phyloP scores from a whole-genome alignment of 768 basidiomycete genomes.

The Butyriboletus loyo region DNA sequence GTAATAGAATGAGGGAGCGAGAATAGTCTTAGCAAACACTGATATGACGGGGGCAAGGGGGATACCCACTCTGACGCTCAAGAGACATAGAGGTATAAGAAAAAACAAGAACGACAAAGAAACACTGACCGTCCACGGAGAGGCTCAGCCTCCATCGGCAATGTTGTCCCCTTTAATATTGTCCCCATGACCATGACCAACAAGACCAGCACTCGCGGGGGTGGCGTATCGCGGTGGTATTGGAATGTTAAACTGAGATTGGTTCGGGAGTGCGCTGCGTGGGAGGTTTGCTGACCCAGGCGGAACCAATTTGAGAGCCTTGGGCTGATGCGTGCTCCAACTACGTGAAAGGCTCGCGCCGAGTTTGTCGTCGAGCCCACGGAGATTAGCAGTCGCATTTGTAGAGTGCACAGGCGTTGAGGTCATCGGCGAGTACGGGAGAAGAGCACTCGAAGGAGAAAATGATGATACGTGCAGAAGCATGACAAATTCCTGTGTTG shows the following conservation, averaged over 20 bases:
- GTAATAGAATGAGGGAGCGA: conserved; percentile 7
- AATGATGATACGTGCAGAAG: conserved; percentile 83
- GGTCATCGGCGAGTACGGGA: conserved; percentile 60
- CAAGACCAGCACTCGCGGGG: neutral
- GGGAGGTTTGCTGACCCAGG: conserved; percentile 36
- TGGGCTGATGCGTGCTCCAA: conserved; percentile 51
- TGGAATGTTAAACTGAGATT: conserved; percentile 43
- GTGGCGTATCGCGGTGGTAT: conserved; percentile 22
- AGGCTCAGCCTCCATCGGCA: conserved; percentile 33
- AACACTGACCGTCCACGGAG: conserved; percentile 16
- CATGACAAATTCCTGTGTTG: conserved; percentile 85
- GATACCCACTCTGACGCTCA: conserved; percentile 1
- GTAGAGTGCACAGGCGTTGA: conserved; percentile 25
- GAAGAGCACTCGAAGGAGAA: conserved; percentile 52
- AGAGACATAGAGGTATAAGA: neutral
- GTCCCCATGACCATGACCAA: conserved; percentile 17
- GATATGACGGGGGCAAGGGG: neutral
- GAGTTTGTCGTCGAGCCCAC: conserved; percentile 45
- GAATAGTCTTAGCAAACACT: conserved; percentile 17
- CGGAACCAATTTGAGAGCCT: conserved; percentile 37
- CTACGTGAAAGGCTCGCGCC: conserved; percentile 56
- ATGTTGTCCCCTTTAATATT: conserved; percentile 9
- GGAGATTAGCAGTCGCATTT: conserved; percentile 8
- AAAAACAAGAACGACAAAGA: neutral
- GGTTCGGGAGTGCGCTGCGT: conserved; percentile 53